Base-by-base conservation (phyloP, 208 protist genomes). In the Vickermania spadyakhi region DNA sequence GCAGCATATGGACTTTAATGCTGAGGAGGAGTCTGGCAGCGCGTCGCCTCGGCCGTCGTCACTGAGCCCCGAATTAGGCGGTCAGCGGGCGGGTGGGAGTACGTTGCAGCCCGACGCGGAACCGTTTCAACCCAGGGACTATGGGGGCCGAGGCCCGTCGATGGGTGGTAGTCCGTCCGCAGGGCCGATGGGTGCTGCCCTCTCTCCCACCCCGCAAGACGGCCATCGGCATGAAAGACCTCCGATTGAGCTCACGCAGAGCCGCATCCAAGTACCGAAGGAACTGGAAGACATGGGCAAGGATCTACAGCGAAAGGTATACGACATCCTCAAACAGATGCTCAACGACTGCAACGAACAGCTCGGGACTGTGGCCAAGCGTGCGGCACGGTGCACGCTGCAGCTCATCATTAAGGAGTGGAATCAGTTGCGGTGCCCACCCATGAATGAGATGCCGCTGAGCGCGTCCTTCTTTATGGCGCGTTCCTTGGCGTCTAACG, bases 361-460 rank as follows among this genome's bases (percentile, higher is more conserved):
- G 26, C 55, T 59, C 26, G 22, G 21, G 55, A 7, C 13, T 18
- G 13, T 11, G 26, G 26, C 26, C 22, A 13, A 14, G 7, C 55
- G 55, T 21, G 52, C 52, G 22, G 26, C 55, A 13, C 13, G 11
- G 36, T 45, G 36, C 36, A 45, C 36, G 36, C 7, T 18, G 36
- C 36, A 45, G 36, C 36, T 45, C 11, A 7, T 45, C 11, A 18
- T 45, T 7, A 45, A 45, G 36, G 36, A 45, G 36, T 45, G 36
- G 36, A 45, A 98, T 67, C 97, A 98, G 71, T 72, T 84, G 1
- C 66, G 78, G 27, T 96, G 98, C 65, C 62, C 68, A n/a, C 89
- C 98, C 70, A 51, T 51, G 5, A 51, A 60, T 5, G 28, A 21
- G 18, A 29, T 60, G 28, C 56, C 22, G 25, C 7, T 21, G 11